Evolutionary conservation across 352 stramenopile genomes (phyloP).

Genomic region (Phytopythium kandeliae): DNA sequence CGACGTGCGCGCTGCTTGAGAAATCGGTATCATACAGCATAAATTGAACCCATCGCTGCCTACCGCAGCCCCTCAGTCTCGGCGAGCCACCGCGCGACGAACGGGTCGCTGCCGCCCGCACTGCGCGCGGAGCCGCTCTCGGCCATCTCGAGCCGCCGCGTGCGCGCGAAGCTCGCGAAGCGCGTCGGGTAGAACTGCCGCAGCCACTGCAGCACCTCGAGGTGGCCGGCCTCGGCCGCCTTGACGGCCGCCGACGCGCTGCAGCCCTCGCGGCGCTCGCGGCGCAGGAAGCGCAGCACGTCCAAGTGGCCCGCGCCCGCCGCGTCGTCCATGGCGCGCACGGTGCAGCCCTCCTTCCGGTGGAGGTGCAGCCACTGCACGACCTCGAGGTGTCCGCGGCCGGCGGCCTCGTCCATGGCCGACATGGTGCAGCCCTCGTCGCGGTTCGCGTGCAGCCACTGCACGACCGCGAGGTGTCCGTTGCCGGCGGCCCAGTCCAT

Average conservation of each 20-base stretch:
- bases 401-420: constrained; percentile 13
- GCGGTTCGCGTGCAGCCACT: constrained; percentile 10
- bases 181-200: not conserved
- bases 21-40: not conserved
- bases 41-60: not conserved
- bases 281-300: constrained; percentile 7
- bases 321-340: constrained; percentile 18
- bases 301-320: constrained; percentile 8
- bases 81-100: constrained; percentile 2
- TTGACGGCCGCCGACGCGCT: constrained; percentile 6
- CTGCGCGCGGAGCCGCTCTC: constrained; percentile 1
- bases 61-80: not conserved
- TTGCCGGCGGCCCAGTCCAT: constrained; percentile 8
- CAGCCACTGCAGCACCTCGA: constrained; percentile 13
- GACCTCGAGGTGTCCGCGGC: not conserved
- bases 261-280: constrained; percentile 6
- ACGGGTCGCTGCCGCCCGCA: constrained; percentile 4
- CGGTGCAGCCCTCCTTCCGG: constrained; percentile 13
- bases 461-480: constrained; percentile 7
- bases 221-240: constrained; percentile 6
- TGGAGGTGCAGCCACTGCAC: constrained; percentile 8
- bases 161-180: constrained; percentile 5
- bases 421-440: constrained; percentile 12
- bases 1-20: not conserved
- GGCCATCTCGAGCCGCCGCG: not conserved